Evolutionary conservation across 805 yeast species (phyloP).

Genomic region (Schizosaccharomyces osmophilus): DNA sequence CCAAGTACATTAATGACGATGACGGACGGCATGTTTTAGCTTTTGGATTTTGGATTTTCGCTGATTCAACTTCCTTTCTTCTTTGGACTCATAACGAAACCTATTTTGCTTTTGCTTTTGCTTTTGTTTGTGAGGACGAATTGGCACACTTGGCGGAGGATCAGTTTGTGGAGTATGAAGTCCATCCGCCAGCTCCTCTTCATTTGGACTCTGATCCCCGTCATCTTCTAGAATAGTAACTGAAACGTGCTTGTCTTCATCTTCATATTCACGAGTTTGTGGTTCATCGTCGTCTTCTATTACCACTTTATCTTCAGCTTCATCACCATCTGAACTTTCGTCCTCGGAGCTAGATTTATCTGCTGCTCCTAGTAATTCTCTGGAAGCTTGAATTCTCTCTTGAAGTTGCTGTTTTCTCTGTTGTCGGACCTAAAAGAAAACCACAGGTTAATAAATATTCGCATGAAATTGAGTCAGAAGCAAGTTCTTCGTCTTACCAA

Average conservation of each 20-base stretch:
- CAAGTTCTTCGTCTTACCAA: slow-evolving; percentile 24
- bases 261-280: slow-evolving; percentile 8
- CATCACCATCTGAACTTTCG: neutral
- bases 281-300: slow-evolving; percentile 9
- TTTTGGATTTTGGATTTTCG: neutral
- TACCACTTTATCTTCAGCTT: neutral
- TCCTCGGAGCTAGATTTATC: neutral
- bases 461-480: neutral
- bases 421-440: slow-evolving; percentile 23
- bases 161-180: slow-evolving; percentile 10
- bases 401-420: slow-evolving; percentile 45
- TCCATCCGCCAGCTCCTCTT: slow-evolving; percentile 18
- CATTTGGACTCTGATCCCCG: slow-evolving; percentile 6
- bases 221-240: slow-evolving; percentile 12
- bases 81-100: slow-evolving; percentile 18
- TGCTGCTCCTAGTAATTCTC: slow-evolving; percentile 13
- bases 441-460: neutral
- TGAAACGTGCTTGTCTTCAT: slow-evolving; percentile 10
- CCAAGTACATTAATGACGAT: no score
- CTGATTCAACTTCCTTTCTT: neutral
- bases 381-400: slow-evolving; percentile 35
- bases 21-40: no score
- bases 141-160: slow-evolving; percentile 8
- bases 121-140: slow-evolving; percentile 11
- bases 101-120: slow-evolving; percentile 25